These are phyloP conservation scores for Acrodontium crateriforme DNA, from an alignment of 2,329 filamentous ascomycete species.

Conservation along the genomic window DNA sequence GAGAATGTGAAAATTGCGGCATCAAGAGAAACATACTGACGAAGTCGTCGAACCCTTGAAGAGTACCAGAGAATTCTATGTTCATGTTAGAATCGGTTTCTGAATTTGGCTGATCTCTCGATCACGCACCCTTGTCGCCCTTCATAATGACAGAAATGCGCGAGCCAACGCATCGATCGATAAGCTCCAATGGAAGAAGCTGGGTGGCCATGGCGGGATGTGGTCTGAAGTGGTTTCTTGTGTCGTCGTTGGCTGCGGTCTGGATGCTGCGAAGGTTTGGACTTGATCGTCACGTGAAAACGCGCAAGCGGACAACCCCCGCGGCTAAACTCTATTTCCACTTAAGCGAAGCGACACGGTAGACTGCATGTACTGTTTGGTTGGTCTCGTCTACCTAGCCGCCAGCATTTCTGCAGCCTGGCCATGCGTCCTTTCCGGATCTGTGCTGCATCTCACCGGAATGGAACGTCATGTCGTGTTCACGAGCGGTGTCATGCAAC, in stretches of 20 bases:
- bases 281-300: too few species aligned
- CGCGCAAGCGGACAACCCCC: too few species aligned
- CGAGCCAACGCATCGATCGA: conserved; percentile 97
- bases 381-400: too few species aligned
- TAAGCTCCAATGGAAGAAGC: conserved; percentile 53
- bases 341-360: too few species aligned
- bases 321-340: too few species aligned
- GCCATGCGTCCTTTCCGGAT: not conserved
- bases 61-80: conserved; percentile 83
- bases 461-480: not conserved
- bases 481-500: not conserved
- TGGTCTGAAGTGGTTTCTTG: not conserved
- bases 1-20: conserved; percentile 1
- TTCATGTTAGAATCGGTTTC: not conserved
- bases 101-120: not conserved
- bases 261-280: too few species aligned
- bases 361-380: too few species aligned
- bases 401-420: conserved; percentile 1
- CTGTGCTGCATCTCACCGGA: not conserved
- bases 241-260: too few species aligned
- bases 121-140: conserved; percentile 78
- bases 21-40: conserved; percentile 63
- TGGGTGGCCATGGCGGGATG: conserved; percentile 15
- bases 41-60: conserved; percentile 96
- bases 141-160: conserved; percentile 99